Base-by-base conservation (phyloP, 2,329 filamentous ascomycete species). In the Clarireedia sp. region DNA sequence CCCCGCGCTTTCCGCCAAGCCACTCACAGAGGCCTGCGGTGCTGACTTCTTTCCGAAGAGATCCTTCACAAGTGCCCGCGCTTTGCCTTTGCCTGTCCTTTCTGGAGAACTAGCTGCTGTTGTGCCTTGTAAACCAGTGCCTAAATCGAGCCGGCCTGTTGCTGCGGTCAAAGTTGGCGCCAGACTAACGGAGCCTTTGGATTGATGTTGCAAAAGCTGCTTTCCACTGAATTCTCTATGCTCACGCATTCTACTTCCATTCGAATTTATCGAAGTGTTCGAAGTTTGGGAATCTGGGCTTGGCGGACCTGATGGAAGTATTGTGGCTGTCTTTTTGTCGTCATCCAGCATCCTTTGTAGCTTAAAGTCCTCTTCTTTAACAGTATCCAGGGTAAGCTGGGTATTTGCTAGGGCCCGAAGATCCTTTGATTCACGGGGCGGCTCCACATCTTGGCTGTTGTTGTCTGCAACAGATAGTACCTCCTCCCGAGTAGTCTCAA, bases 1-100 rank as follows among this genome's bases (percentile, higher is more conserved):
- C 14, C 16, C 43, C 8, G 36, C 29, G 10, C 56, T 19, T 21
- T 54, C 37, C 43, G 49, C 33, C 33, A 56, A 23, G 23, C 57
- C 48, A 3, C 57, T 57, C n/a, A 45, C 3, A 19, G 51, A 24
- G 2, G 45, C 14, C 14, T 49, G 51, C 5, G 60, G 61, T 5
- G 64, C 55, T 23, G 62, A 57, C 52, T 62, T 53, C 51, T 66
- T 69, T 6, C 62, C 46, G 56, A 67, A 68, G 50, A 67, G 53
- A 29, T 62, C 59, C 9, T 26, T 63, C 58, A 64, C 57, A 19
- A 54, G 23, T 21, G 59, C 59, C 56, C 60, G 56, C 14, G 64
- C 61, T 51, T 65, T 66, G 2, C 60, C 54, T 36, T 49, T 52
- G 59, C 12, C 24, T 21, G 4, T 23, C 26, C 24, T 38, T 33